Conservation (phyloP, 2,329 filamentous ascomycete species). For the Chrysoporthe puriensis region DNA sequence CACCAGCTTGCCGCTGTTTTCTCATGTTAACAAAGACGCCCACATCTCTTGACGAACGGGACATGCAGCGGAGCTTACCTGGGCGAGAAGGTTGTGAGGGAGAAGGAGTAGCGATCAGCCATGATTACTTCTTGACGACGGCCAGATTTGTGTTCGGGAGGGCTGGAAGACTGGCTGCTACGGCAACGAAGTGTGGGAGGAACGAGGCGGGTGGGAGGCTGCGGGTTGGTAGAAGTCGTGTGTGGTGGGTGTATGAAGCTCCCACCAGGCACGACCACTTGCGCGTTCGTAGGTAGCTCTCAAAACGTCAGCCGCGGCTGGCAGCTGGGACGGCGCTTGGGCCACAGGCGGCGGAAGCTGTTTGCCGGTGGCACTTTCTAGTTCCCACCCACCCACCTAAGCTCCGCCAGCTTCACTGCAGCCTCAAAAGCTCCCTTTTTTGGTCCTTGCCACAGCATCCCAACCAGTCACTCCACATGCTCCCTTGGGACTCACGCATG, state of each 20-base stretch:
- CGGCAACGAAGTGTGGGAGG: not conserved
- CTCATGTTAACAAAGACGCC: slow-evolving; percentile 33
- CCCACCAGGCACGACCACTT: slow-evolving; percentile 12
- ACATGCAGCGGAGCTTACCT: slow-evolving; percentile 66
- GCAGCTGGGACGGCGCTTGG: slow-evolving; percentile 2
- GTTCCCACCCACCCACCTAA: not conserved
- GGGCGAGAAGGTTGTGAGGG: slow-evolving; percentile 97
- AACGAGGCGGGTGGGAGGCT: not conserved
- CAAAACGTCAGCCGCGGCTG: slow-evolving; percentile 12
- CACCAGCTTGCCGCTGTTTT: slow-evolving; percentile 89
- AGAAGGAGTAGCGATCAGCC: slow-evolving; percentile 99
- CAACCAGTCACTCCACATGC: not conserved
- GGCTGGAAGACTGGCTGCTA: not conserved
- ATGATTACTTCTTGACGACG: slow-evolving; percentile 53
- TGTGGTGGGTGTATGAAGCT: slow-evolving; percentile 17
- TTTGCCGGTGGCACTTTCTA: slow-evolving; percentile 12
- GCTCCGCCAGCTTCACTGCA: slow-evolving; percentile 1
- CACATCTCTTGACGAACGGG: slow-evolving; percentile 9
- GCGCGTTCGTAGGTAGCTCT: slow-evolving; percentile 15
- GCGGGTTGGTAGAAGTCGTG: slow-evolving; percentile 2
- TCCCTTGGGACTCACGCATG: too few species aligned
- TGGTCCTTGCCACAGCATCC: not conserved
- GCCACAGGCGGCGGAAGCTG: not conserved
- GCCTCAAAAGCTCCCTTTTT: not conserved
- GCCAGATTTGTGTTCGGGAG: not conserved